These are phyloP conservation scores for Peniophora sp. DNA, from an alignment of 1,284 basidiomycete genomes.

Conservation along the genomic window DNA sequence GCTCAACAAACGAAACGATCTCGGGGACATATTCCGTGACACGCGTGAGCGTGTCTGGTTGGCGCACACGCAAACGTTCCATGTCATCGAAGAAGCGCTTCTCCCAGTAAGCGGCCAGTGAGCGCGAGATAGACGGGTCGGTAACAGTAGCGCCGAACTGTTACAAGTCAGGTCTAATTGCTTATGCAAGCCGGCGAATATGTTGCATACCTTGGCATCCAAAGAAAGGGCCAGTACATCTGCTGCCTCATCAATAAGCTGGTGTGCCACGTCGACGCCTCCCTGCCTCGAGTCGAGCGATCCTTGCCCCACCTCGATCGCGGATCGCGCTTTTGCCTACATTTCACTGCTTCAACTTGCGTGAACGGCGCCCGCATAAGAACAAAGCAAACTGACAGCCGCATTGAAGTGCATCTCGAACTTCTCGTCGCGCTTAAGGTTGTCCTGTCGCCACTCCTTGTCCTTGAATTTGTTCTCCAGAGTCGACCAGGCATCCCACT, in stretches of 20 bases:
- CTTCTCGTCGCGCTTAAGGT: constrained; percentile 78
- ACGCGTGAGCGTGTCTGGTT: constrained; percentile 88
- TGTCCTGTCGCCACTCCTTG: constrained; percentile 62
- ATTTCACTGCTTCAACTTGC: constrained; percentile 4
- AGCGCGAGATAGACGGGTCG: constrained; percentile 83
- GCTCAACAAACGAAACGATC: constrained; percentile 84
- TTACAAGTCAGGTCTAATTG: constrained; percentile 4
- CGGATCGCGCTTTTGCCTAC: constrained; percentile 47
- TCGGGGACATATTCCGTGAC: constrained; percentile 98
- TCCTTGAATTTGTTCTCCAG: constrained; percentile 42
- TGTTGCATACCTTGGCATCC: constrained; percentile 59
- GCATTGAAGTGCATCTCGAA: constrained; percentile 82
- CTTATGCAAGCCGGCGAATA: background rate
- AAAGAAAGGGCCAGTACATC: constrained; percentile 72
- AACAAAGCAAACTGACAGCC: constrained; percentile 43
- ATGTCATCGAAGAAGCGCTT: constrained; percentile 89
- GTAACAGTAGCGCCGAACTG: constrained; percentile 78
- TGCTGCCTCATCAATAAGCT: constrained; percentile 64
- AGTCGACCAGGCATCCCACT: constrained; percentile 45
- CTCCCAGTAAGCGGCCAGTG: constrained; percentile 89
- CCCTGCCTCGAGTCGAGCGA: constrained; percentile 31
- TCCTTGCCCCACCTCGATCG: constrained; percentile 36
- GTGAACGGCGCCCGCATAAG: constrained; percentile 10
- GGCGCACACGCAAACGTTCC: constrained; percentile 78
- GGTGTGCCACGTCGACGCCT: constrained; percentile 41